Evolutionary conservation across 352 stramenopile genomes (phyloP).

Genomic region (Phytophthora tubulina): DNA sequence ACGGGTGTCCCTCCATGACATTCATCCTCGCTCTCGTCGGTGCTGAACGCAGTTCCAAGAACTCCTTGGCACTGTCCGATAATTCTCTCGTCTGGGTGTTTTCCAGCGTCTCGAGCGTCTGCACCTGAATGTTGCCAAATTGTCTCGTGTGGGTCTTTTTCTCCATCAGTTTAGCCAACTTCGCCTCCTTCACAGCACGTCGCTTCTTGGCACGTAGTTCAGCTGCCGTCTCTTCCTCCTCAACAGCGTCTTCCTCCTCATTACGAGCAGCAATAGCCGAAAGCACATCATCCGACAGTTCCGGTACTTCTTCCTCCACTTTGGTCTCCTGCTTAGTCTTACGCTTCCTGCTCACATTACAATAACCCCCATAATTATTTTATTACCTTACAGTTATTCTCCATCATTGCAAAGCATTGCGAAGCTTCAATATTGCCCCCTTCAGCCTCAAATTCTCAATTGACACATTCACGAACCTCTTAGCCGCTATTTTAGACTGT

Average conservation of each 20-base stretch:
- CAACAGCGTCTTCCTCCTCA: slow-evolving; percentile 64
- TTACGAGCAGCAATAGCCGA: slow-evolving; percentile 72
- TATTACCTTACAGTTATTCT: not conserved
- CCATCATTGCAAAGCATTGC: slow-evolving; percentile 12
- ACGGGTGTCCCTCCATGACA: slow-evolving; percentile 71
- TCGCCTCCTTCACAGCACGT: slow-evolving; percentile 29
- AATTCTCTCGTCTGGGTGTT: slow-evolving; percentile 55
- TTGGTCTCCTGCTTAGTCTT: slow-evolving; percentile 46
- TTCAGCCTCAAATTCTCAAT: not conserved
- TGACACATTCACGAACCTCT: slow-evolving; percentile 49
- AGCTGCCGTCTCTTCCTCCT: slow-evolving; percentile 46
- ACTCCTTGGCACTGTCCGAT: slow-evolving; percentile 53
- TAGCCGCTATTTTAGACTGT: slow-evolving; percentile 48
- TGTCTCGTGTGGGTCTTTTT: slow-evolving; percentile 77
- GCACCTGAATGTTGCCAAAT: slow-evolving; percentile 80
- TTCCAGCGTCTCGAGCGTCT: slow-evolving; percentile 66
- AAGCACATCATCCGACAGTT: slow-evolving; percentile 74
- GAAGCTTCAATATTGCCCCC: not conserved
- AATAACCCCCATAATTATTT: slow-evolving; percentile 19
- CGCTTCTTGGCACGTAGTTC: slow-evolving; percentile 42
- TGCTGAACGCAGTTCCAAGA: slow-evolving; percentile 61
- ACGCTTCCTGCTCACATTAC: slow-evolving; percentile 54
- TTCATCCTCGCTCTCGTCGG: slow-evolving; percentile 72
- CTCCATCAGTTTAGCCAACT: slow-evolving; percentile 37
- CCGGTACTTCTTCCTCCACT: slow-evolving; percentile 35